Evolutionary conservation across 2,329 filamentous ascomycete genomes (phyloP).

Genomic region (Ophiognomonia clavigignenti-juglandacearum): DNA sequence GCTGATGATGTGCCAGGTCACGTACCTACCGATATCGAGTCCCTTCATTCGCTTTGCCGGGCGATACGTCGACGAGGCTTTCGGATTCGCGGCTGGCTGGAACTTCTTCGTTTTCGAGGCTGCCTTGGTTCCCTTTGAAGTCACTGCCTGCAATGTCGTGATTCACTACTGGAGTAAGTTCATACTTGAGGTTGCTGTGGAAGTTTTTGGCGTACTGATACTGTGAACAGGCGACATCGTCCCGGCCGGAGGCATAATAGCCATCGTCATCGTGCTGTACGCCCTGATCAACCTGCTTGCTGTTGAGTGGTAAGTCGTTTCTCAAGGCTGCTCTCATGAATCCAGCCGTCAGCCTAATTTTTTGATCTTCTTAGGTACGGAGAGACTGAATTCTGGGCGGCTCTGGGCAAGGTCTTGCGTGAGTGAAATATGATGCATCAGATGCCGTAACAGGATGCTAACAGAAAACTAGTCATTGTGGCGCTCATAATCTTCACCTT

Average conservation of each 20-base stretch:
- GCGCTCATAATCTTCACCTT: constrained; percentile 74
- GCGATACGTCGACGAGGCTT: constrained; percentile 69
- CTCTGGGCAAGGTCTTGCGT: constrained; percentile 66
- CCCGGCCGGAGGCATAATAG: constrained; percentile 51
- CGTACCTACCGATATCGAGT: constrained; percentile 70
- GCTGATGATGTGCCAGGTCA: constrained; percentile 33
- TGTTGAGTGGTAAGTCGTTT: constrained; percentile 9
- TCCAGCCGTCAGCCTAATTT: too few species aligned
- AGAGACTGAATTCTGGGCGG: constrained; percentile 55
- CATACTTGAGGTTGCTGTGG: neutral
- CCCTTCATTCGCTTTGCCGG: constrained; percentile 76
- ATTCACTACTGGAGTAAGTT: constrained; percentile 54
- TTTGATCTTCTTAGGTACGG: too few species aligned
- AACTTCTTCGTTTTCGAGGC: constrained; percentile 72
- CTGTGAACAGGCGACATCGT: constrained; percentile 31
- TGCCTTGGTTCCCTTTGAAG: constrained; percentile 61
- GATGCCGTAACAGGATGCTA: too few species aligned
- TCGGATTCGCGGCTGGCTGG: constrained; percentile 68
- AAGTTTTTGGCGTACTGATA: neutral
- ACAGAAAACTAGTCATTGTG: too few species aligned
- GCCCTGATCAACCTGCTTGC: constrained; percentile 26
- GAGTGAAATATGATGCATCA: too few species aligned
- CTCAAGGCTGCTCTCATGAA: too few species aligned
- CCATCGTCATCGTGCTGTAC: constrained; percentile 51
- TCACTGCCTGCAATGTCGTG: constrained; percentile 60